A percentile compares a stretch with the other conserved stretches of the same genome.
These are phyloP conservation scores for Xerocomus amazonicus DNA, from an alignment of 1,284 basidiomycete genomes.

Conservation along the genomic window DNA sequence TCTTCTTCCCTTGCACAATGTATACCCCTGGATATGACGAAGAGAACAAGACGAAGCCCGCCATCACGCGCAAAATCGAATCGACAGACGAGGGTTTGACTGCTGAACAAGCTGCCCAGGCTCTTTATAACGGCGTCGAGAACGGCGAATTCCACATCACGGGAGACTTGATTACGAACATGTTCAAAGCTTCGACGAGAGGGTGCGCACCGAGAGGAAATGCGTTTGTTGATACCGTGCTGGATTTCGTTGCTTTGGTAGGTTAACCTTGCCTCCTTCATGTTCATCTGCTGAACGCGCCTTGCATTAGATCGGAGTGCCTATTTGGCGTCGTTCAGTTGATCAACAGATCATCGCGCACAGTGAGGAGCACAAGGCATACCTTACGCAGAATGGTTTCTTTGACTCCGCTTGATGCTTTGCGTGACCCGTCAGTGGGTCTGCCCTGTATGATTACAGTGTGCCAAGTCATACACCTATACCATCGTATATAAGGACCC, in stretches of 20 bases:
- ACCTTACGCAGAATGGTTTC: constrained; percentile 28
- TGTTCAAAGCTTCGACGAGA: constrained; percentile 69
- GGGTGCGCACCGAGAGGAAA: constrained; percentile 57
- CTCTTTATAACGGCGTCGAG: constrained; percentile 69
- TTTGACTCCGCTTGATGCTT: constrained; percentile 15
- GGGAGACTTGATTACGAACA: constrained; percentile 61
- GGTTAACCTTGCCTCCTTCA: neutral
- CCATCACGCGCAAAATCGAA: constrained; percentile 79
- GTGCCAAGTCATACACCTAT: neutral
- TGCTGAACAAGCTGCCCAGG: constrained; percentile 63
- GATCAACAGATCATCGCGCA: constrained; percentile 29
- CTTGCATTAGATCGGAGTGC: constrained; percentile 25
- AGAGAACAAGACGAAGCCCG: constrained; percentile 83
- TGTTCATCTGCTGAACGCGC: neutral
- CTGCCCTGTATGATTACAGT: neutral
- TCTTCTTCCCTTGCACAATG: constrained; percentile 88
- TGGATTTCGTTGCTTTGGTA: constrained; percentile 28
- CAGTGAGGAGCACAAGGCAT: constrained; percentile 25
- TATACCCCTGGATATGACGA: constrained; percentile 75
- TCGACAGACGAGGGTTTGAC: constrained; percentile 67
- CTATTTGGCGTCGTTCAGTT: constrained; percentile 32
- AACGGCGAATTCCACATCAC: constrained; percentile 77
- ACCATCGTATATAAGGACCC: neutral
- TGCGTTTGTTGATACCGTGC: constrained; percentile 13
- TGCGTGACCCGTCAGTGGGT: neutral